Conservation (phyloP, 108 stramenopile species). For the Conticribra guillardii region DNA sequence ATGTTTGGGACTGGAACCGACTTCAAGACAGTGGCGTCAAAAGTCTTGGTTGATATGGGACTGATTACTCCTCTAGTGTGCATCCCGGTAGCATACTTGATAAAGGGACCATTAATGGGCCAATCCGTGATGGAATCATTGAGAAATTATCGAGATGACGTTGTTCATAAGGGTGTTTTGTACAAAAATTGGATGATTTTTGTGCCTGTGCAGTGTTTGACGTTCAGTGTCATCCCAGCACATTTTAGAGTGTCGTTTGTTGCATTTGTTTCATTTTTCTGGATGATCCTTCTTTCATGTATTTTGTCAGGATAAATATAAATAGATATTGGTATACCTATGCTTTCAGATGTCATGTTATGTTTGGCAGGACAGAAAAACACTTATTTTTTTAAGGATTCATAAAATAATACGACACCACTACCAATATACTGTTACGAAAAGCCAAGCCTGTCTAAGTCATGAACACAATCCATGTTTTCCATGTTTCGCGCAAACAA, state of each 20-base stretch:
- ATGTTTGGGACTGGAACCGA: slow-evolving; percentile 42
- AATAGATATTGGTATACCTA: not conserved
- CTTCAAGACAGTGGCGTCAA: slow-evolving; percentile 41
- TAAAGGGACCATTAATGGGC: slow-evolving; percentile 30
- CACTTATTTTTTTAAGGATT: too few species aligned
- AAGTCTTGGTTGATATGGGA: slow-evolving; percentile 33
- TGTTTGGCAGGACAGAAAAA: too few species aligned
- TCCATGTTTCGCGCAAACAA: too few species aligned
- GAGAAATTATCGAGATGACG: slow-evolving; percentile 28
- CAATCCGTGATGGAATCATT: slow-evolving; percentile 14
- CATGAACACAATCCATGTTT: too few species aligned
- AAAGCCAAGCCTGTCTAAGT: too few species aligned
- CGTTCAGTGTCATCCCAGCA: slow-evolving; percentile 39
- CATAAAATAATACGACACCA: too few species aligned
- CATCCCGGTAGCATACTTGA: slow-evolving; percentile 57
- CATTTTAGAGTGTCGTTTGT: slow-evolving; percentile 49
- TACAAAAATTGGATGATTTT: slow-evolving; percentile 46
- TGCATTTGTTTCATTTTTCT: slow-evolving; percentile 42
- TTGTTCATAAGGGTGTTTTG: slow-evolving; percentile 25
- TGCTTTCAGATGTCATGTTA: not conserved
- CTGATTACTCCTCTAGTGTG: slow-evolving; percentile 46
- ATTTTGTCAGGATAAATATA: slow-evolving; percentile 8
- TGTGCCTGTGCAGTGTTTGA: slow-evolving; percentile 31
- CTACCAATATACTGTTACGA: too few species aligned
- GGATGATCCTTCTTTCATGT: slow-evolving; percentile 34